These are phyloP conservation scores for Ceratopteris richardii DNA, from an alignment of 75 land plant genomes.

Conservation along the genomic window DNA sequence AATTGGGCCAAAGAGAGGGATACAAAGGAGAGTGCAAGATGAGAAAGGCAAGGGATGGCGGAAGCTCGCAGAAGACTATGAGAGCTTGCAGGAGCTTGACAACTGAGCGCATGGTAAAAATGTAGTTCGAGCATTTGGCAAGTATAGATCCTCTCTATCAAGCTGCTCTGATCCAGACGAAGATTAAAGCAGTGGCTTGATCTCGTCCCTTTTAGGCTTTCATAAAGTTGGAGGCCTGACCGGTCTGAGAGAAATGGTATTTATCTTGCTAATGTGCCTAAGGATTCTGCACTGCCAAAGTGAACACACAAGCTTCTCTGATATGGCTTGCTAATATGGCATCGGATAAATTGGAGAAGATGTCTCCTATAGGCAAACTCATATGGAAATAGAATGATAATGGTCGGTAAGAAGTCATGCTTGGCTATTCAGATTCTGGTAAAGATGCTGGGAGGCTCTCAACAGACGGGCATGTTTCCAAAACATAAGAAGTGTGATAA, in stretches of 20 bases:
- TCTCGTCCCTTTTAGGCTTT: conserved; percentile 73
- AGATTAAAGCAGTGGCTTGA: conserved; percentile 35
- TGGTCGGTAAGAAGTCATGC: conserved; percentile 93
- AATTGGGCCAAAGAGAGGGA: too few relatives aligned
- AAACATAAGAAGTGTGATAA: conserved; percentile 73
- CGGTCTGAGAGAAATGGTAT: conserved; percentile 54
- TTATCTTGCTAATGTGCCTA: conserved; percentile 61
- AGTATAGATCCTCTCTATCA: conserved; percentile 58
- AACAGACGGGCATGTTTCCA: too few relatives aligned
- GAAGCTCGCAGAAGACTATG: conserved; percentile 45
- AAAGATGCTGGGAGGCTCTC: conserved; percentile 91
- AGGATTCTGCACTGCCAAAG: conserved; percentile 39
- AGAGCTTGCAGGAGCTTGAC: not conserved
- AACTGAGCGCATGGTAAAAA: not conserved
- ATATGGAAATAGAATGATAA: too few relatives aligned
- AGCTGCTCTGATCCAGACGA: conserved; percentile 72
- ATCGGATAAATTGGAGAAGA: conserved; percentile 34
- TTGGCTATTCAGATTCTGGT: conserved; percentile 92
- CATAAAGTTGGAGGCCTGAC: conserved; percentile 32
- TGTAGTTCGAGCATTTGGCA: not conserved
- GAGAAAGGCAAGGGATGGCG: too few relatives aligned
- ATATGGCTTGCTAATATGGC: conserved; percentile 67
- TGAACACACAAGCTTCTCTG: conserved; percentile 54
- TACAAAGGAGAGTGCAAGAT: too few relatives aligned
- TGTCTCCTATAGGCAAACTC: conserved; percentile 69